Evolutionary conservation across 2,329 filamentous ascomycete genomes (phyloP).

Genomic region (Rhynchosporium agropyri): DNA sequence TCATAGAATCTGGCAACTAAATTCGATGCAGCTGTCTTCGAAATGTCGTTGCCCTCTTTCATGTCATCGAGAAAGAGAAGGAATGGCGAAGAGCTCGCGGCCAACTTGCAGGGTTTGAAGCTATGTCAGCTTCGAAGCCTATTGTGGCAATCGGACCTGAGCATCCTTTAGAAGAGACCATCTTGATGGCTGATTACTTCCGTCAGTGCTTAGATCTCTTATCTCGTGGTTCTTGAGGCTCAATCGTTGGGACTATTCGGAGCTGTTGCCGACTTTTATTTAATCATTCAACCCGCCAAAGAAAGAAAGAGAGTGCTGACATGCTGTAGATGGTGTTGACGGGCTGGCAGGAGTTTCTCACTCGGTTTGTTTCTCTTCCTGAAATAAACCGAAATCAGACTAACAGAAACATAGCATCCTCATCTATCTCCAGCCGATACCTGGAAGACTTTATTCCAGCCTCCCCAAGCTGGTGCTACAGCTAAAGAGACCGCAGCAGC

Average conservation of each 20-base stretch:
- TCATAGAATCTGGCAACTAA: not conserved
- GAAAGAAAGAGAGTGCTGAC: constrained; percentile 2
- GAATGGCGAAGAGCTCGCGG: constrained; percentile 76
- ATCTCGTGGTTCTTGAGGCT: not conserved
- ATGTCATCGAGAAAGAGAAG: constrained; percentile 87
- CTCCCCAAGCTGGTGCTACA: constrained; percentile 49
- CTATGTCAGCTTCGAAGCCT: constrained; percentile 73
- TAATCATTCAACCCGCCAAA: too few relatives aligned
- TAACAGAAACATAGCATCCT: constrained; percentile 56
- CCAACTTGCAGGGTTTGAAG: constrained; percentile 69
- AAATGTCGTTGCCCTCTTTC: constrained; percentile 88
- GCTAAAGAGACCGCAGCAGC: constrained; percentile 46
- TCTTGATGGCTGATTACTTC: constrained; percentile 82
- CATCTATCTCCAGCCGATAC: constrained; percentile 74
- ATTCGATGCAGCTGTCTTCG: constrained; percentile 67
- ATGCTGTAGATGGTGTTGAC: constrained; percentile 66
- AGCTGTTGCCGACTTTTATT: not conserved
- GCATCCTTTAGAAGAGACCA: constrained; percentile 81
- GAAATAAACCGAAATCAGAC: constrained; percentile 9
- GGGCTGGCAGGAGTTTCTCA: constrained; percentile 77
- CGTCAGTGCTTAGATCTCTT: constrained; percentile 58
- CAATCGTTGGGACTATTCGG: too few relatives aligned
- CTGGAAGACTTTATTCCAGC: constrained; percentile 70
- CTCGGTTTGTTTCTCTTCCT: constrained; percentile 44
- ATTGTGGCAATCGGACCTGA: constrained; percentile 85